Base-by-base conservation (phyloP, 2,329 filamentous ascomycete species). In the Fusarium nematophilum region DNA sequence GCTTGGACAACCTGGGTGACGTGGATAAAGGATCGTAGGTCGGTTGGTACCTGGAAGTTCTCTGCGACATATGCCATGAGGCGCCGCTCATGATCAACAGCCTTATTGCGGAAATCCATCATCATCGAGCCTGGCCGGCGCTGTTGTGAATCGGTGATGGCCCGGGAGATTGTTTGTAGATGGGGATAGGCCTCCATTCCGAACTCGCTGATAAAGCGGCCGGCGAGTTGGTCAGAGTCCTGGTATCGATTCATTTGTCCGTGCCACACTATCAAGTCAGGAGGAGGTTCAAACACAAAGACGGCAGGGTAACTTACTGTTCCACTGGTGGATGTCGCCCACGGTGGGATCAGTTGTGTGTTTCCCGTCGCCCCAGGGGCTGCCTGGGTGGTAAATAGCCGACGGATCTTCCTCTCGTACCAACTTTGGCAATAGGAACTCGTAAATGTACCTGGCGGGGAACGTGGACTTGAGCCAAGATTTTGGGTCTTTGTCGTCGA, bases 21-120 rank as follows among this genome's bases (percentile, higher is more conserved):
- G 11, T 91, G 91, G 72, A 93, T 86, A 29, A 83, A 78, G 27
- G 86, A 80, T 51, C 93, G 76, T 93, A 92, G 58, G 91, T 88
- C 1, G 89, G 89, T 83, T 34, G 76, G 73, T 15, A 75, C 72
- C 3, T 84, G 83, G 68, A 93, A 86, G 75, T 93, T 94, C 69
- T 93, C 91, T 10, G 88, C 85, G 2, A 93, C 77, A 68, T 94
- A 94, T 1, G 88, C 86, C 10, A 89, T 87, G 56, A 93, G 86
- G 33, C 90, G 82, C 29, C 90, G 82, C 72, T 93, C 90, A 68
- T 93, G 90, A 1, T 90, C 90, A 64, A 88, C 87, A 7, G 90
- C 91, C 74, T 94, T 94, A 75, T 94, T 94, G 76, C 93, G 91
- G 70, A 93, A 93, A 68, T 93, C 90, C 39, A 93, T 80, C 53